These are phyloP conservation scores for Ophiostoma australiae DNA, from an alignment of 2,329 filamentous ascomycete genomes.

Conservation along the genomic window DNA sequence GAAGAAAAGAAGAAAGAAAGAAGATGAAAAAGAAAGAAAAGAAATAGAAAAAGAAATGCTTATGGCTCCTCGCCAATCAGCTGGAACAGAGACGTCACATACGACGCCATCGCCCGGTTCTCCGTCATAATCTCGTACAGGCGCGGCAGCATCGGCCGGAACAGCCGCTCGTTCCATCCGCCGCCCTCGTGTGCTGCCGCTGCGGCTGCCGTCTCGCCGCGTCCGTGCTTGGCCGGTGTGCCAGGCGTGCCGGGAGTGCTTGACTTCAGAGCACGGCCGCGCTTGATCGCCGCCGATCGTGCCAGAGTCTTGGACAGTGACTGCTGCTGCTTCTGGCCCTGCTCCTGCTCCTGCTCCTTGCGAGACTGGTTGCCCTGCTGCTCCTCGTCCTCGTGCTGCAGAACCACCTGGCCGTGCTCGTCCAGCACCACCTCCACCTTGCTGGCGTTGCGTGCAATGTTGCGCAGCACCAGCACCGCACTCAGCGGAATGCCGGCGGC, in stretches of 20 bases:
- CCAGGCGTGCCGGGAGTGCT: neutral
- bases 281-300: neutral
- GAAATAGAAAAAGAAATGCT: neutral
- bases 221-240: constrained; percentile 9
- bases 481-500: constrained; percentile 75
- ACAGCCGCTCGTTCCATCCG: constrained; percentile 63
- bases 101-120: constrained; percentile 53
- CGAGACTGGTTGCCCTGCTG: constrained; percentile 46
- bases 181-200: constrained; percentile 34
- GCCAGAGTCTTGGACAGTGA: constrained; percentile 16
- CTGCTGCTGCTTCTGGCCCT: neutral
- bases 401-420: constrained; percentile 29
- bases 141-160: constrained; percentile 59
- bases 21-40: constrained; percentile 1
- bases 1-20: neutral
- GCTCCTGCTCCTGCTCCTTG: constrained; percentile 8
- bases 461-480: constrained; percentile 70
- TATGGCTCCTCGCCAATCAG: constrained; percentile 24
- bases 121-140: constrained; percentile 66
- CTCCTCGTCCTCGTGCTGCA: constrained; percentile 34
- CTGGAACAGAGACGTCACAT: constrained; percentile 35
- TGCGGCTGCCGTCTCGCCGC: constrained; percentile 8
- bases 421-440: constrained; percentile 48
- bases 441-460: constrained; percentile 64
- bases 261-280: neutral